These are phyloP conservation scores for Ampelocalamus luodianensis DNA, from an alignment of 176 grass and related monocot genomes.

Conservation along the genomic window DNA sequence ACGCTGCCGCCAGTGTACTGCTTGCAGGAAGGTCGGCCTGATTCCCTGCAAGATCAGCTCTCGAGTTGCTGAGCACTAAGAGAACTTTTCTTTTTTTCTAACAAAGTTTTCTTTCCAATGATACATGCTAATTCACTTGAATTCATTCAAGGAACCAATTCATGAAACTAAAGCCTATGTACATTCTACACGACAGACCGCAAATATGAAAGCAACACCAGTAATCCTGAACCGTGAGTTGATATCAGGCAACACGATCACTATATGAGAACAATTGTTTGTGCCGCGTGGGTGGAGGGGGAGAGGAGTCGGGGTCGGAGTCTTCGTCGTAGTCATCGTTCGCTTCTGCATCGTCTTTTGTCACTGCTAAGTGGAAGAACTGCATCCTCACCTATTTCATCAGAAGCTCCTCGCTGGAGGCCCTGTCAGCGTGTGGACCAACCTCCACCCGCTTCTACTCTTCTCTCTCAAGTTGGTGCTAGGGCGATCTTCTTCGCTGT, in stretches of 20 bases:
- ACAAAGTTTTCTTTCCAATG: neutral
- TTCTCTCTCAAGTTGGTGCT: no score
- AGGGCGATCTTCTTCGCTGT: no score
- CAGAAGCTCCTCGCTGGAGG: no score
- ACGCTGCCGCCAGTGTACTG: slow-evolving; percentile 69
- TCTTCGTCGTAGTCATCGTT: no score
- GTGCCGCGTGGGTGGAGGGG: no score
- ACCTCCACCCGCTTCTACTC: no score
- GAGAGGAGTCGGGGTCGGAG: no score
- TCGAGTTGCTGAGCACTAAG: slow-evolving; percentile 42
- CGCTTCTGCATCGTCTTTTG: no score
- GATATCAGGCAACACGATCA: neutral
- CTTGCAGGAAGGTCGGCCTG: slow-evolving; percentile 74
- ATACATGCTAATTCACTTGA: neutral
- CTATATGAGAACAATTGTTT: no score
- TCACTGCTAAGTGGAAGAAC: no score
- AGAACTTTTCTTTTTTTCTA: neutral
- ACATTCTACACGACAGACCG: neutral
- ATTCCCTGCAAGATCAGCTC: slow-evolving; percentile 68
- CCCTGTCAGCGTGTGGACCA: no score
- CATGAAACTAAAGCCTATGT: neutral
- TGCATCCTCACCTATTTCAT: no score
- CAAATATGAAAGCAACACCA: neutral
- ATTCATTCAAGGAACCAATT: neutral
- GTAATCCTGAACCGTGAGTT: neutral